Evolutionary conservation across 2,329 filamentous ascomycete genomes (phyloP).

Genomic region (Cladophialophora bantiana): DNA sequence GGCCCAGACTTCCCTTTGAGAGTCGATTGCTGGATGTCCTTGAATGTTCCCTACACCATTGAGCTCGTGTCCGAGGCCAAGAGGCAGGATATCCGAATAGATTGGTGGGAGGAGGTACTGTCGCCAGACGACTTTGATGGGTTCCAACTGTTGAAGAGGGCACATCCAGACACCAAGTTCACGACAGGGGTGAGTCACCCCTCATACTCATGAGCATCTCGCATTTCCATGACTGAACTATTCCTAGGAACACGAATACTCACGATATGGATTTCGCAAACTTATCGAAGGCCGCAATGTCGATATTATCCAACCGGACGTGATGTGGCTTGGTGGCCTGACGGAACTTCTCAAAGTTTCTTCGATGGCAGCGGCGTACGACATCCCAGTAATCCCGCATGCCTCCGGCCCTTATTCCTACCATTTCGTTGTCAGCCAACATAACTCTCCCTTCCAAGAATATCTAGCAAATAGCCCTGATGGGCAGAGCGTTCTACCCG

Average conservation of each 20-base stretch:
- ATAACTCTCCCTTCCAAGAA: constrained; percentile 93
- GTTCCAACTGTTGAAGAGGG: constrained; percentile 86
- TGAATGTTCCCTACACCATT: constrained; percentile 92
- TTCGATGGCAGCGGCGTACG: constrained; percentile 88
- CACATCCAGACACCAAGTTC: constrained; percentile 89
- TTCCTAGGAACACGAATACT: constrained; percentile 82
- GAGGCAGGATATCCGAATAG: constrained; percentile 81
- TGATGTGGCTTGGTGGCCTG: constrained; percentile 96
- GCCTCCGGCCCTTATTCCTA: constrained; percentile 94
- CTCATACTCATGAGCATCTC: neutral
- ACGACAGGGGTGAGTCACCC: constrained; percentile 69
- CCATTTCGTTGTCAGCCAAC: constrained; percentile 92
- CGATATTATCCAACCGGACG: constrained; percentile 93
- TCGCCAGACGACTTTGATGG: constrained; percentile 92
- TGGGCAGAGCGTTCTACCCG: constrained; percentile 85
- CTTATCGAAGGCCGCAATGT: constrained; percentile 89
- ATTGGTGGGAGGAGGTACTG: constrained; percentile 97
- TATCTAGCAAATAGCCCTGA: constrained; percentile 93
- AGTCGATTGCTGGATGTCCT: constrained; percentile 96
- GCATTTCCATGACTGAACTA: constrained; percentile 5
- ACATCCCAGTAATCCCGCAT: constrained; percentile 94
- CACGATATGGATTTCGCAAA: constrained; percentile 92
- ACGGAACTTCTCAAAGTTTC: constrained; percentile 90
- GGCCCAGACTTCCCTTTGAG: constrained; percentile 91
- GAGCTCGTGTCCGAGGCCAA: constrained; percentile 84